Conservation (phyloP, 2,329 filamentous ascomycete species). For the Colletotrichum trifolii region DNA sequence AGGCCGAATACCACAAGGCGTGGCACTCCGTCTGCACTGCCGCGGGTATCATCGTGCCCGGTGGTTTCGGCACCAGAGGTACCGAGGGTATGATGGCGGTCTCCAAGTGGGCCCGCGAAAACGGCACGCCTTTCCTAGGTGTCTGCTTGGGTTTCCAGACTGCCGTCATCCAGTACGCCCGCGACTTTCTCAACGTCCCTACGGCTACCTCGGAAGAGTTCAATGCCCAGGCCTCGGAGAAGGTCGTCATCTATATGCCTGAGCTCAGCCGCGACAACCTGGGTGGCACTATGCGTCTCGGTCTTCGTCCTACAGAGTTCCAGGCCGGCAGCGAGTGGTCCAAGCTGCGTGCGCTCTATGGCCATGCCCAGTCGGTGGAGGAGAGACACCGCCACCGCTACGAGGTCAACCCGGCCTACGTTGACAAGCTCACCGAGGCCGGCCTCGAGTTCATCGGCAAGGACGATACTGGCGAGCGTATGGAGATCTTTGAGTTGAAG, state of each 20-base stretch:
- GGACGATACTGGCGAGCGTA: constrained; percentile 80
- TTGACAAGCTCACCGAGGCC: constrained; percentile 73
- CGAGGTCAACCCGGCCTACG: constrained; percentile 86
- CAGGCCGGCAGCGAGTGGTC: constrained; percentile 82
- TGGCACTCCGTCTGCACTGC: constrained; percentile 85
- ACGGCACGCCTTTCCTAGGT: constrained; percentile 84
- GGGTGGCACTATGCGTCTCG: constrained; percentile 89
- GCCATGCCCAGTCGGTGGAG: constrained; percentile 62
- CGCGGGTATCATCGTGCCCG: constrained; percentile 74
- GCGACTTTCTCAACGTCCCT: constrained; percentile 75
- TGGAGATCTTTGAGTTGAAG: constrained; percentile 86
- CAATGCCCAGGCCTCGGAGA: constrained; percentile 67
- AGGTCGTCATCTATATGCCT: constrained; percentile 91
- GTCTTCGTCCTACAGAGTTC: constrained; percentile 79
- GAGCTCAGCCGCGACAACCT: constrained; percentile 81
- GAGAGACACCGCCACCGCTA: constrained; percentile 92
- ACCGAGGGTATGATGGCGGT: constrained; percentile 91
- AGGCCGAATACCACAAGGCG: constrained; percentile 83
- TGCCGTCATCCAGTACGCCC: constrained; percentile 88
- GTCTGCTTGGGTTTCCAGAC: constrained; percentile 93
- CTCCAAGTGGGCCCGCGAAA: constrained; percentile 86
- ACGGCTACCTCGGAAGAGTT: constrained; percentile 68
- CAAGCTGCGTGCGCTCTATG: constrained; percentile 80
- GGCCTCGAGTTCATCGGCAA: constrained; percentile 84
- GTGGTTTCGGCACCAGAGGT: constrained; percentile 83